Evolutionary conservation across 108 stramenopile genomes (phyloP).

Genomic region (Fragilariopsis cylindrus): DNA sequence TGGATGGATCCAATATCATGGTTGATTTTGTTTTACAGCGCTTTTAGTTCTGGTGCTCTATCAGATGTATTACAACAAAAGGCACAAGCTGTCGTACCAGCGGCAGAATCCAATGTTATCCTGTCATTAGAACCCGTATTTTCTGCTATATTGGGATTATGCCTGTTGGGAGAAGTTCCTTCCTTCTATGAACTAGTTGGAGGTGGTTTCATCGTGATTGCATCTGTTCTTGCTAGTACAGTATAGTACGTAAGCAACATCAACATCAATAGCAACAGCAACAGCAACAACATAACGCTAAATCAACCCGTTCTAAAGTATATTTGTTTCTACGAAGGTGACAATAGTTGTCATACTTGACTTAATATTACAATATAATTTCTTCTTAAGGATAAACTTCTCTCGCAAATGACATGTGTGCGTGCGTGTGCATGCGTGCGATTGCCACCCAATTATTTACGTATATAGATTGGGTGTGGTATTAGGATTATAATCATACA

Average conservation of each 20-base stretch:
- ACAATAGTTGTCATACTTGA: too few species aligned
- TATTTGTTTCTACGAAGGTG: too few species aligned
- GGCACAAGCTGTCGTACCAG: constrained; percentile 46
- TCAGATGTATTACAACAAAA: constrained; percentile 67
- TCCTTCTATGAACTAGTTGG: constrained; percentile 50
- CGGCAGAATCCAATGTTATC: constrained; percentile 69
- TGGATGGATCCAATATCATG: constrained; percentile 39
- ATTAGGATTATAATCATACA: too few species aligned
- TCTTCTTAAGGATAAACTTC: too few species aligned
- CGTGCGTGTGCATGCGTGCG: too few species aligned
- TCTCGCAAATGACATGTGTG: too few species aligned
- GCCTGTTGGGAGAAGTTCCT: constrained; percentile 54
- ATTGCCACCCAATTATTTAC: too few species aligned
- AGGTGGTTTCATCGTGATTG: constrained; percentile 37
- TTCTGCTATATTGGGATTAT: constrained; percentile 51
- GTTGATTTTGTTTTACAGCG: constrained; percentile 48
- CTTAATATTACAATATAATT: too few species aligned
- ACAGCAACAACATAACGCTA: too few species aligned
- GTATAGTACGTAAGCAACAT: neutral
- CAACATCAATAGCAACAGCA: too few species aligned
- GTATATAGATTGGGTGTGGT: too few species aligned
- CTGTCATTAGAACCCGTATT: constrained; percentile 61
- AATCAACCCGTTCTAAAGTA: too few species aligned
- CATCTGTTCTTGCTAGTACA: constrained; percentile 16
- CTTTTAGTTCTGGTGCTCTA: constrained; percentile 55